Percentiles rank a stretch among this genome's conserved stretches.
These are phyloP conservation scores for Penicillium cosmopolitanum DNA, from an alignment of 495 filamentous ascomycete species.

Conservation along the genomic window DNA sequence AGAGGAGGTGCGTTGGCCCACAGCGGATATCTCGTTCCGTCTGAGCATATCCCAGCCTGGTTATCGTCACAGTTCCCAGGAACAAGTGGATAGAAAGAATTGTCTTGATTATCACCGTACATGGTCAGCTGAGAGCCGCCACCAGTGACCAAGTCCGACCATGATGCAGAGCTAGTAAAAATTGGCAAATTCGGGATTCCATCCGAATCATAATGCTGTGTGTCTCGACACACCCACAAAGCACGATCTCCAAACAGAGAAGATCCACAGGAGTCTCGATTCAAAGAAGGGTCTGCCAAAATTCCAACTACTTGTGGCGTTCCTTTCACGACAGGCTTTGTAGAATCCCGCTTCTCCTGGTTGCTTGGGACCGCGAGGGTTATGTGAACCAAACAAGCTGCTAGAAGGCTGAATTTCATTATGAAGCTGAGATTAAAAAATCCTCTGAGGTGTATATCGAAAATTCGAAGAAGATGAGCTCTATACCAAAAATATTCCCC, in stretches of 20 bases:
- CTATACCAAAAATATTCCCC: background rate
- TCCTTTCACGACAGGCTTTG: constrained; percentile 7
- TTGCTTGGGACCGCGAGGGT: background rate
- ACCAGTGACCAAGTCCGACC: constrained; percentile 18
- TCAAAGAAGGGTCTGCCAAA: constrained; percentile 31
- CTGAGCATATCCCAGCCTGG: constrained; percentile 25
- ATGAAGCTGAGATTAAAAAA: background rate
- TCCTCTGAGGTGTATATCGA: background rate
- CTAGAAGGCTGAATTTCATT: background rate
- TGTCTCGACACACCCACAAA: constrained; percentile 36
- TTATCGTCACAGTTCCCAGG: constrained; percentile 23
- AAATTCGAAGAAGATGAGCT: background rate
- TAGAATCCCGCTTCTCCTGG: constrained; percentile 1
- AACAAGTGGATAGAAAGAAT: constrained; percentile 31
- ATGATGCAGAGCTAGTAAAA: constrained; percentile 31
- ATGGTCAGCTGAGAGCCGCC: constrained; percentile 16
- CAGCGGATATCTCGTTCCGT: constrained; percentile 28
- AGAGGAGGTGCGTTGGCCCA: constrained; percentile 38
- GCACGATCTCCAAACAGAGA: constrained; percentile 26
- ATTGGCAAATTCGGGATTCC: constrained; percentile 22
- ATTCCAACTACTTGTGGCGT: constrained; percentile 28
- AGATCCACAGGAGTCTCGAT: constrained; percentile 37
- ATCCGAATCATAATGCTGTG: constrained; percentile 21
- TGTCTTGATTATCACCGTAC: constrained; percentile 25
- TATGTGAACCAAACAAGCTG: background rate